Percentiles rank a stretch among this genome's conserved stretches.
Evolutionary conservation across 164 flowering plant genomes (phyloP).

Genomic region (Annona cherimola): DNA sequence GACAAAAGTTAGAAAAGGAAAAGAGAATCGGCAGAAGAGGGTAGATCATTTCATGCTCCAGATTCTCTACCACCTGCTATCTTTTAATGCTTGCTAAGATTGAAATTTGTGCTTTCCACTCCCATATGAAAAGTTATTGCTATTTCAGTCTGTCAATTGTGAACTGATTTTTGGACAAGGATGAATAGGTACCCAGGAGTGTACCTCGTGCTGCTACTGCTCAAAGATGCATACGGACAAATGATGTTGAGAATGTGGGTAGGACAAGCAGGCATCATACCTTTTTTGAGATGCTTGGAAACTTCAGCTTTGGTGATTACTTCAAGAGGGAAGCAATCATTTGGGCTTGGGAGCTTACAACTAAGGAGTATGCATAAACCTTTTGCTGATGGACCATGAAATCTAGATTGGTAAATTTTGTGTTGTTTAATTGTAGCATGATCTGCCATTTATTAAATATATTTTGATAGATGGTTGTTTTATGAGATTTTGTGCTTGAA

Average conservation of each 20-base stretch:
- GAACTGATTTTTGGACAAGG: not conserved
- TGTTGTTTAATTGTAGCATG: slow-evolving; percentile 15
- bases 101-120: not conserved
- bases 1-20: not conserved
- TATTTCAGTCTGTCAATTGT: not conserved
- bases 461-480: not conserved
- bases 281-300: slow-evolving; percentile 97
- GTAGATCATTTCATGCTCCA: not conserved
- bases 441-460: not conserved
- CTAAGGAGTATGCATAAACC: slow-evolving; percentile 56
- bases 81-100: not conserved
- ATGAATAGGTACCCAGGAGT: slow-evolving; percentile 58
- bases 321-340: slow-evolving; percentile 89
- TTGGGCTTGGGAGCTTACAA: slow-evolving; percentile 98
- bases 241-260: slow-evolving; percentile 96
- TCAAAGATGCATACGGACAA: slow-evolving; percentile 88
- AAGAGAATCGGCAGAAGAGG: not conserved
- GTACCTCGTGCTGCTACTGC: slow-evolving; percentile 87
- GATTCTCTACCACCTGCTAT: too few relatives aligned
- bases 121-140: not conserved
- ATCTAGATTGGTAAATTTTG: slow-evolving; percentile 25
- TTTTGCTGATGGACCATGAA: slow-evolving; percentile 25
- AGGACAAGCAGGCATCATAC: slow-evolving; percentile 84
- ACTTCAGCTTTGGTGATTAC: slow-evolving; percentile 97
- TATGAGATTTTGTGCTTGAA: not conserved